A percentile compares a stretch with the other conserved stretches of the same genome.
Conservation (phyloP, 2,329 filamentous ascomycete genomes). For the Elsinoe ampelina region DNA sequence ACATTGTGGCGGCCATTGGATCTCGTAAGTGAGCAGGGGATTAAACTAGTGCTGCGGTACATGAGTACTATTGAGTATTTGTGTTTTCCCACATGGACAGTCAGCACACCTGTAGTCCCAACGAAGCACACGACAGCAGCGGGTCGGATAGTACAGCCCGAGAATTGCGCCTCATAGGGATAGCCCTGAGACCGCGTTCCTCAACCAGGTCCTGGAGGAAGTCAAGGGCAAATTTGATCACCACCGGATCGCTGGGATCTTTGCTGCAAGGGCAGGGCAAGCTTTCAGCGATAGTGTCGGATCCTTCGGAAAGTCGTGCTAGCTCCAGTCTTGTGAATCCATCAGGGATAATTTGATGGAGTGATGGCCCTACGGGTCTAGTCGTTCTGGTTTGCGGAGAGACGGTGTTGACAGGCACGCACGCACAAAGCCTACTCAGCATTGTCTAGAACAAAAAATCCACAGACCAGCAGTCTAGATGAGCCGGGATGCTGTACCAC, state of each 20-base stretch:
- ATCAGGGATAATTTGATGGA: neutral
- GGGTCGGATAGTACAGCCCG: neutral
- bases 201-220: neutral
- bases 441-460: neutral
- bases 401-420: neutral
- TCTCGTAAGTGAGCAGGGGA: too few species aligned
- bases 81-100: too few species aligned
- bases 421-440: neutral
- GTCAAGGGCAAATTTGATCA: neutral
- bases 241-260: constrained; percentile 2
- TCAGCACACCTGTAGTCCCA: neutral
- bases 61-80: too few species aligned
- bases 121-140: neutral
- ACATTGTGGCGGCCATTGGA: neutral
- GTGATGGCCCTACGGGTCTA: neutral
- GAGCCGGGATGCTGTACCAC: neutral
- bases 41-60: too few species aligned
- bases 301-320: constrained; percentile 3
- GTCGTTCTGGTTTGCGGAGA: neutral
- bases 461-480: constrained; percentile 1
- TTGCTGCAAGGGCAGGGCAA: constrained; percentile 6
- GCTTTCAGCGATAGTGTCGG: neutral
- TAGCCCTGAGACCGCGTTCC: neutral
- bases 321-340: neutral
- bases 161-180: neutral